Conservation (phyloP, 2,329 filamentous ascomycete genomes). For the Albophoma yamanashiensis region DNA sequence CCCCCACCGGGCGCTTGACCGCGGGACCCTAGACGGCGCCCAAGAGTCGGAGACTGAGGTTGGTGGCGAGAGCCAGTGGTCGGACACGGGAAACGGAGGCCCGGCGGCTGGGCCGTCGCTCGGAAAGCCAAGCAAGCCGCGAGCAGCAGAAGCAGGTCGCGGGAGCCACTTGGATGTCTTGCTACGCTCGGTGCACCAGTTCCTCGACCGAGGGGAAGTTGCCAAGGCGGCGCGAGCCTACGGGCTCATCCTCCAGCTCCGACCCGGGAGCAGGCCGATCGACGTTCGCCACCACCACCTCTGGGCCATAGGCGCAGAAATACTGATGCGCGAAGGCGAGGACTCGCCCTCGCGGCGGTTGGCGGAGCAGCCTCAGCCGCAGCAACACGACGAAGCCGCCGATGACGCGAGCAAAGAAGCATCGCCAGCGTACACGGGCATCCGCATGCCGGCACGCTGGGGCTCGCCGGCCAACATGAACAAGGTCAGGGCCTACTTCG, state of each 20-base stretch:
- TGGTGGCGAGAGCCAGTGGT: background rate
- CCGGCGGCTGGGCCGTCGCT: background rate
- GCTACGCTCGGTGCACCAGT: constrained; percentile 59
- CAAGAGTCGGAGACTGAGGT: background rate
- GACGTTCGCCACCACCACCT: constrained; percentile 60
- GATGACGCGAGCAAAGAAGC: background rate
- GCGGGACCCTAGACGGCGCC: background rate
- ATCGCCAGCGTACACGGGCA: background rate
- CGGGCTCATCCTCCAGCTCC: constrained; percentile 57
- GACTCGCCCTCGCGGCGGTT: constrained; percentile 6
- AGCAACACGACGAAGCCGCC: background rate
- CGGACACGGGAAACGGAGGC: constrained; percentile 32
- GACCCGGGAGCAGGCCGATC: constrained; percentile 29
- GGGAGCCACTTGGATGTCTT: constrained; percentile 52
- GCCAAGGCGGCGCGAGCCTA: constrained; percentile 63
- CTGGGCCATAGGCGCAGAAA: constrained; percentile 80
- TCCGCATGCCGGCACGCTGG: constrained; percentile 20
- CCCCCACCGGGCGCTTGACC: constrained; percentile 33
- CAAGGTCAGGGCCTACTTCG: constrained; percentile 53
- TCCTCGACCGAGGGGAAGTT: constrained; percentile 61
- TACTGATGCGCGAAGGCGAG: constrained; percentile 56
- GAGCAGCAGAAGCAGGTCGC: constrained; percentile 2
- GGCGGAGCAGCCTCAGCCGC: background rate
- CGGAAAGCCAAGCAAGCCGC: constrained; percentile 14
- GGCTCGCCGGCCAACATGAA: constrained; percentile 33